phyloP scores from a whole-genome alignment of 345 rosid genomes.

The Arabidopsis thaliana region TAIR10.1 NC_003070.9:27773001-27773500 shows the following conservation, averaged over 20 bases:
- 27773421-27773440: slow-evolving; percentile 81
- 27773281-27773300: neutral
- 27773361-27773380: slow-evolving; percentile 77
- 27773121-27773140: slow-evolving; percentile 97
- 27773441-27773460: slow-evolving; percentile 70
- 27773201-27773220: slow-evolving; percentile 75
- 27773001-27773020: slow-evolving; percentile 71
- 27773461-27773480: slow-evolving; percentile 76
- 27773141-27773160: slow-evolving; percentile 99
- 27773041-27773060: slow-evolving; percentile 1
- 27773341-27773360: slow-evolving; percentile 1
- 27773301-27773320: neutral
- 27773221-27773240: slow-evolving; percentile 57
- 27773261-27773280: neutral
- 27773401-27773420: slow-evolving; percentile 69
- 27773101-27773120: slow-evolving; percentile 56
- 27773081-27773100: neutral
- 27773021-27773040: slow-evolving; percentile 72
- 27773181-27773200: slow-evolving; percentile 76
- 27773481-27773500: slow-evolving; percentile 63
- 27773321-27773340: slow-evolving; percentile 12
- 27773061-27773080: slow-evolving; percentile 10
- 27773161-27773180: slow-evolving; percentile 90
- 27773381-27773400: slow-evolving; percentile 70
- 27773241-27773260: slow-evolving; percentile 28